phyloP scores from a whole-genome alignment of 2,329 filamentous ascomycete species.

The Aspergillus sp. region DNA sequence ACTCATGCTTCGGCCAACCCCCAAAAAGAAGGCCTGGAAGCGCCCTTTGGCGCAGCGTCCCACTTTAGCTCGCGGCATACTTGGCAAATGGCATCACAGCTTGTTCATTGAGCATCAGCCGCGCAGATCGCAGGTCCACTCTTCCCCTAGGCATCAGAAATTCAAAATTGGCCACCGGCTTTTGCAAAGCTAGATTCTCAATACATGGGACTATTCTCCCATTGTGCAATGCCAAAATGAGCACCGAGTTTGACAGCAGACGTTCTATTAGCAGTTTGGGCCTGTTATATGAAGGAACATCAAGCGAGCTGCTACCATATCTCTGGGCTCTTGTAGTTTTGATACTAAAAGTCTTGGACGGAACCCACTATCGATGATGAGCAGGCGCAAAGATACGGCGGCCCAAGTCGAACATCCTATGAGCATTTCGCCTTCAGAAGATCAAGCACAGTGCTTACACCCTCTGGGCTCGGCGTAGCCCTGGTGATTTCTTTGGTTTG shows the following conservation, averaged over 20 bases:
- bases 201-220: background rate
- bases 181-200: background rate
- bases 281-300: background rate
- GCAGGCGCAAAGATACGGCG: background rate
- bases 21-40: background rate
- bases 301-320: background rate
- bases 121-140: conserved; percentile 8
- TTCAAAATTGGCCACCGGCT: conserved; percentile 5
- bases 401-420: background rate
- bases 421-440: background rate
- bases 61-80: background rate
- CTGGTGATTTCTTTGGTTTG: conserved; percentile 1
- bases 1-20: background rate
- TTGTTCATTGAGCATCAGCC: background rate
- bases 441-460: background rate
- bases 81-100: conserved; percentile 2
- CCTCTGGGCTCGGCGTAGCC: background rate
- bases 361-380: conserved; percentile 6
- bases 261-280: background rate
- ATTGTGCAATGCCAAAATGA: background rate
- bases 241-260: background rate
- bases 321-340: background rate
- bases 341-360: conserved; percentile 2
- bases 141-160: conserved; percentile 9
- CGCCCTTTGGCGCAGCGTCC: background rate